These are phyloP conservation scores for Metschnikowia matae DNA, from an alignment of 805 yeast species.

Conservation along the genomic window DNA sequence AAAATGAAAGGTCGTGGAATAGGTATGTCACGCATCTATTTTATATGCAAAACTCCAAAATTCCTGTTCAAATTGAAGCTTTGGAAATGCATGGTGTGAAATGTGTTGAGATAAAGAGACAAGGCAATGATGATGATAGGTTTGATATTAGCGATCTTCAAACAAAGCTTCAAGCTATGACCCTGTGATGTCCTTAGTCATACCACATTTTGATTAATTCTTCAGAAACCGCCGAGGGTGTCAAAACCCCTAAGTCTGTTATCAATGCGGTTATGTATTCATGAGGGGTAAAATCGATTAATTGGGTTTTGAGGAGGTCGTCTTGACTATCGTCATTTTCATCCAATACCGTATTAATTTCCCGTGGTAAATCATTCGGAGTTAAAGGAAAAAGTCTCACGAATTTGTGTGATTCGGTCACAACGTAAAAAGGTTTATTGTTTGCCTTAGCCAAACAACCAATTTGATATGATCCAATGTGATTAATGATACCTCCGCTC, in stretches of 20 bases:
- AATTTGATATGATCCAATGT: conserved; percentile 90
- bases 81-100: conserved; percentile 43
- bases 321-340: conserved; percentile 21
- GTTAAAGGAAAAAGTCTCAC: conserved; percentile 94
- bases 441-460: conserved; percentile 89
- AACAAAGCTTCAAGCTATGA: background rate
- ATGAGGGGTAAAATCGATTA: conserved; percentile 91
- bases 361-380: conserved; percentile 80
- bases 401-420: conserved; percentile 92
- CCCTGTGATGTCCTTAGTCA: conserved; percentile 45
- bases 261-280: conserved; percentile 92
- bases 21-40: conserved; percentile 61
- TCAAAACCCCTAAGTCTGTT: conserved; percentile 93
- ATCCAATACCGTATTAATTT: conserved; percentile 23
- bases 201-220: conserved; percentile 98
- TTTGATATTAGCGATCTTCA: conserved; percentile 44
- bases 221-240: conserved; percentile 98
- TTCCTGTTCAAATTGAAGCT: conserved; percentile 42
- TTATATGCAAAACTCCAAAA: conserved; percentile 48
- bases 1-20: conserved; percentile 28
- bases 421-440: conserved; percentile 90
- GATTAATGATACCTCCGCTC: conserved; percentile 96
- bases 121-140: conserved; percentile 18
- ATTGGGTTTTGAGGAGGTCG: conserved; percentile 28
- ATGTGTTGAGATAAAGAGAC: conserved; percentile 40